Evolutionary conservation across 345 rosid species (phyloP), one percentile per base, ranked within the genome.

Genomic region (Streptanthus diversifolius): DNA sequence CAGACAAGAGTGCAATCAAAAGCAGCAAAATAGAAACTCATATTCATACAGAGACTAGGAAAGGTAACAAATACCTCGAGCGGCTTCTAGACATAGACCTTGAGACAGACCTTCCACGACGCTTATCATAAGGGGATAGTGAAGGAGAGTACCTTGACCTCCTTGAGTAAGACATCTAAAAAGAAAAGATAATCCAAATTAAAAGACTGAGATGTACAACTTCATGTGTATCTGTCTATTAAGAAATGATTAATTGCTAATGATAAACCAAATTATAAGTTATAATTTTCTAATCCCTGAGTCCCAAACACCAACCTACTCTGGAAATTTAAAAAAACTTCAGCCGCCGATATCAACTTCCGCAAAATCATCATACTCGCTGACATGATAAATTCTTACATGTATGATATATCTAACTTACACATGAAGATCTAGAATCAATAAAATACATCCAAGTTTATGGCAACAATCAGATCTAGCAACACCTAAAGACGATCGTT

Each of bases 151-250:
- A 86, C 67, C 86, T 84, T 37, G 88, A 88, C 71, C 98, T 84
- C 74, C 25, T 83, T 2, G 96, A 83, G 82, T 85, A 87, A 1
- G 96, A 86, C 98, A 93, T 93, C 98, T 93, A 67, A 21, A 47
- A 14, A 1, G 15, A 24, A 25, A 44, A 25, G 2, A 47, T 0
- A 44, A 33, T 9, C 32, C 30, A 22, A 45, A 10, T 13, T 2
- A 12, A 12, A 17, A 45, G 2, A 64, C 5, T 64, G 11, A 32
- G 12, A 39, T 5, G 35, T 15, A 3, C 14, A 5, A 10, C 19
- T 32, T 60, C 25, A 56, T 19, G 30, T 32, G 29, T 41, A 7
- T 40, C 40, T 9, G 4, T 10, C 13, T 36, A 2, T 57, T 7
- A 57, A 18, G 47, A 70, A 70, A 55, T 54, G 64, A 43, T 39